Evolutionary conservation across 768 basidiomycete genomes (phyloP).

Genomic region (Russula vinacea): DNA sequence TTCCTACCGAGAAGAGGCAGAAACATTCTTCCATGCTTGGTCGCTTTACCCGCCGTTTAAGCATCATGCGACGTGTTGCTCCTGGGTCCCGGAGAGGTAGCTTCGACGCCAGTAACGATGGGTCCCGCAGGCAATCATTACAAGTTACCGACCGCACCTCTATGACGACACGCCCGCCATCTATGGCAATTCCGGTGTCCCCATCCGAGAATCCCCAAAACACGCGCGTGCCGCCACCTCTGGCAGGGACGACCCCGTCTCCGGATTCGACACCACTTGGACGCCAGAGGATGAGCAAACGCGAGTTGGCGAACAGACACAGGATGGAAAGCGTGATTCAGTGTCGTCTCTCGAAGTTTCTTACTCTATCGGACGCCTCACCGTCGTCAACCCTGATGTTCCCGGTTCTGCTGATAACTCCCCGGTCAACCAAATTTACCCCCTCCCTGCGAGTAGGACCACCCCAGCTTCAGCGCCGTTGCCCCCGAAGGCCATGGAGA

Average conservation of each 20-base stretch:
- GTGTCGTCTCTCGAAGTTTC: conserved; percentile 52
- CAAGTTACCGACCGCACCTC: conserved; percentile 22
- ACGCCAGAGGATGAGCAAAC: conserved; percentile 14
- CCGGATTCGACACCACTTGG: conserved; percentile 13
- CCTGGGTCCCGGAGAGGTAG: conserved; percentile 19
- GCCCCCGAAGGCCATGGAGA: background rate
- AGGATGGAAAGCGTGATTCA: conserved; percentile 19
- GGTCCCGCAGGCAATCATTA: conserved; percentile 21
- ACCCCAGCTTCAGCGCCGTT: conserved; percentile 23
- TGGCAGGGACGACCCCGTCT: conserved; percentile 2
- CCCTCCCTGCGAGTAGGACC: conserved; percentile 20
- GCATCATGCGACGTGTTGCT: conserved; percentile 25
- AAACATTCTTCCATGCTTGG: conserved; percentile 29
- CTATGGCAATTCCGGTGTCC: background rate
- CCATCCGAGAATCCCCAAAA: conserved; percentile 21
- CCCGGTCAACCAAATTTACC: conserved; percentile 35
- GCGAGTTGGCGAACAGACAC: background rate
- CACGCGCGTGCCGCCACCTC: conserved; percentile 7
- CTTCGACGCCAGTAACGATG: conserved; percentile 22
- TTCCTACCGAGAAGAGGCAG: conserved; percentile 28
- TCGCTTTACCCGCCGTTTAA: conserved; percentile 28
- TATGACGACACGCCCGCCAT: conserved; percentile 13
- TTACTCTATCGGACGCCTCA: conserved; percentile 62
- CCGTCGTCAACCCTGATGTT: conserved; percentile 70
- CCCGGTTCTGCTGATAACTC: conserved; percentile 49